These are phyloP conservation scores for Dryas integrifolia DNA, from an alignment of 331 rosid species.

Conservation along the genomic window DNA sequence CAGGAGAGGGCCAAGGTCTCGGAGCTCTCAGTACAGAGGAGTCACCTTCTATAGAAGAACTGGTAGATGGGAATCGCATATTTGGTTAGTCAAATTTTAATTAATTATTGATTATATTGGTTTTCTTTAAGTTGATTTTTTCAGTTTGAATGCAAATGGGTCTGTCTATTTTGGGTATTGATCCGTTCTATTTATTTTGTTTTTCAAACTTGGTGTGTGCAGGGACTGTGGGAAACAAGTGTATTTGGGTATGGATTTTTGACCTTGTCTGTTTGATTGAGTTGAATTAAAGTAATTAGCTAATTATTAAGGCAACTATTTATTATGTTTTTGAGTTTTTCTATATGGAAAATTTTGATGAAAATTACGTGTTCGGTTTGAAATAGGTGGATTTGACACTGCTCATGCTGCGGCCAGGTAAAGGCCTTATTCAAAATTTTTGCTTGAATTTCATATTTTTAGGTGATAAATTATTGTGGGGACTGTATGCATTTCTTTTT, in stretches of 20 bases:
- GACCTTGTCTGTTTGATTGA: conserved; percentile 21
- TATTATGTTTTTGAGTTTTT: conserved; percentile 19
- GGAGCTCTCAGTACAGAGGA: conserved; percentile 98
- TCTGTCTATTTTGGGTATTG: conserved; percentile 8
- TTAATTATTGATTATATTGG: not conserved
- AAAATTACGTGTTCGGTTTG: conserved; percentile 23
- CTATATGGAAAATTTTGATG: conserved; percentile 41
- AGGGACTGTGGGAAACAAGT: conserved; percentile 99
- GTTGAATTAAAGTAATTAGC: conserved; percentile 8
- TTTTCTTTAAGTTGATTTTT: not conserved
- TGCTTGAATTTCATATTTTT: not conserved
- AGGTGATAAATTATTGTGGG: not conserved
- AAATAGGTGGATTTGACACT: conserved; percentile 96
- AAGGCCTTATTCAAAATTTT: not conserved
- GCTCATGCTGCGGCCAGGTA: conserved; percentile 99
- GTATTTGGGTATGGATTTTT: conserved; percentile 74
- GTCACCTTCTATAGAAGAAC: conserved; percentile 97
- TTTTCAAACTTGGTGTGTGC: conserved; percentile 25
- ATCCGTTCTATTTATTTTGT: not conserved
- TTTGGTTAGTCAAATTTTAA: conserved; percentile 67
- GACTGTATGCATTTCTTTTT: not conserved
- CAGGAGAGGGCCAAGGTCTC: conserved; percentile 95
- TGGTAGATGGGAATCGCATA: conserved; percentile 99
- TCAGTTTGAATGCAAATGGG: not conserved
- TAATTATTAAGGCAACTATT: conserved; percentile 14